Evolutionary conservation across 164 flowering plant genomes (phyloP).

Genomic region (Sedum album): DNA sequence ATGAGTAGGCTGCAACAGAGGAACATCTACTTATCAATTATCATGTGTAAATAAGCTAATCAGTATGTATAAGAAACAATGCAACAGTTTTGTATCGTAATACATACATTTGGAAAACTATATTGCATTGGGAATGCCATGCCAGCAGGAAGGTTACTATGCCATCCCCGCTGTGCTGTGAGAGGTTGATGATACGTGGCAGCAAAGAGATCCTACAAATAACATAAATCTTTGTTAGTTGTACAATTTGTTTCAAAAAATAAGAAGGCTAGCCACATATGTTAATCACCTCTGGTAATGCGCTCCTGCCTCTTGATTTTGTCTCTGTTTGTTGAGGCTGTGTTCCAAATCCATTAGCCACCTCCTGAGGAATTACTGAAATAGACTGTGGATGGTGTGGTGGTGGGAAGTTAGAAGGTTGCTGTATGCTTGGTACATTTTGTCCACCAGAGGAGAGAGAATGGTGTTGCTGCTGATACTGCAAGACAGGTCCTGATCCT

Average conservation of each 20-base stretch:
- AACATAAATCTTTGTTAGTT: not conserved
- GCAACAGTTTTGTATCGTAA: not conserved
- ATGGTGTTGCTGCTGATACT: slow-evolving; percentile 16
- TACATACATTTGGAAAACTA: slow-evolving; percentile 41
- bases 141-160: slow-evolving; percentile 28
- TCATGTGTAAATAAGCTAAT: not conserved
- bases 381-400: too few relatives aligned
- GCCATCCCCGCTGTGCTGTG: slow-evolving; percentile 56
- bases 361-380: slow-evolving; percentile 6
- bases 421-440: slow-evolving; percentile 14
- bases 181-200: slow-evolving; percentile 36
- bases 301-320: slow-evolving; percentile 49
- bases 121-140: slow-evolving; percentile 37
- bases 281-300: slow-evolving; percentile 56
- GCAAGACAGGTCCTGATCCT: slow-evolving; percentile 42
- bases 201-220: slow-evolving; percentile 66
- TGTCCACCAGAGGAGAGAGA: not conserved
- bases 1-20: slow-evolving; percentile 37
- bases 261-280: not conserved
- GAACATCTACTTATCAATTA: not conserved
- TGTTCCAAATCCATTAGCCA: slow-evolving; percentile 19
- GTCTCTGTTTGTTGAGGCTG: slow-evolving; percentile 31
- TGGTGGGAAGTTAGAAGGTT: slow-evolving; percentile 28
- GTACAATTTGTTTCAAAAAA: not conserved
- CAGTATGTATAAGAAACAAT: not conserved